Evolutionary conservation across 2,329 filamentous ascomycete species (phyloP), one percentile per base, ranked within the genome.

Genomic region (Fusarium coffeatum): DNA sequence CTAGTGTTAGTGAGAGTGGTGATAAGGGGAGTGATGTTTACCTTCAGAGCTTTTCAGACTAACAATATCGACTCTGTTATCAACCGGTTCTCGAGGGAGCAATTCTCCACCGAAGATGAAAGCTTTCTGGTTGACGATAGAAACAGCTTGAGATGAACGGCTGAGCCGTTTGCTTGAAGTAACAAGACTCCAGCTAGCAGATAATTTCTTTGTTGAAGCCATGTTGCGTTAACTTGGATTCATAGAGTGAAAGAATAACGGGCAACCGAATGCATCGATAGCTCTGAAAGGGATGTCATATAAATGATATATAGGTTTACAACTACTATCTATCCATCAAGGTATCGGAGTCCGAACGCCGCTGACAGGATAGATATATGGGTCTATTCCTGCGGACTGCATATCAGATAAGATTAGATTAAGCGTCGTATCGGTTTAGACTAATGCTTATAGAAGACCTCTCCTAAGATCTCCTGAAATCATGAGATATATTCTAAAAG

Each of bases 51-150:
- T 22, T 4, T 1, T 11, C 0, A 60, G 10, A 3, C 6, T 40
- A 3, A 61, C 3, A 2, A 54, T 25, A 27, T 62, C 59, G 0
- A 62, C 16, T 37, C 46, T 61, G 9, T 46, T 62, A 7, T 40
- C 56, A 0, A 62, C 59, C 1, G 56, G 56, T 7, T 62, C n/a
- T 1, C 59, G 45, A 4, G 59, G 55, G 1, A 62, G 13, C 1
- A 62, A 12, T 12, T 62, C 59, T 9, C 56, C 59, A 1, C 59
- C 59, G n/a, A 61, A 62, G 6, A 62, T n/a, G 4, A 61, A 62
- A 0, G 9, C 32, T 2, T 30, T 37, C 1, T 53, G 11, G 2
- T n/a, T 30, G 1, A 61, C 7, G 6, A 18, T 15, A 2, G 59
- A 62, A 1, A 54, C 37, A 40, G 59, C 59, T 6, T 62, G 56